phyloP scores from a whole-genome alignment of 306 rosid genomes.

The Malus fusca region DNA sequence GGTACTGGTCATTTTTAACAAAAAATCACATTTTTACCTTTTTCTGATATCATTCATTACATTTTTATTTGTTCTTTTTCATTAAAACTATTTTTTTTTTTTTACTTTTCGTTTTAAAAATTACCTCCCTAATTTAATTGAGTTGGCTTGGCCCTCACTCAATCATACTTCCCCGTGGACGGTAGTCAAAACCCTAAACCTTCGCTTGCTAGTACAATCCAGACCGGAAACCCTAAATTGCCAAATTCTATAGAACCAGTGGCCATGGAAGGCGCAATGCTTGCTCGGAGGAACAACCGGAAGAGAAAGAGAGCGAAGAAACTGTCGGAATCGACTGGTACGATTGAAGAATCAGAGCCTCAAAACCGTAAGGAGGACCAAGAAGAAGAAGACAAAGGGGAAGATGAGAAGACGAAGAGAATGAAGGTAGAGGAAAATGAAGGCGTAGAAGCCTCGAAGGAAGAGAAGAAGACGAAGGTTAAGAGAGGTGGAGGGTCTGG shows the following conservation, averaged over 20 bases:
- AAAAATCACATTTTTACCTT: no score
- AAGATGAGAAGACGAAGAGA: conserved; percentile 12
- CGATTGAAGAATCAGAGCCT: conserved; percentile 5
- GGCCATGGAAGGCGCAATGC: conserved; percentile 29
- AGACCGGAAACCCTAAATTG: not conserved
- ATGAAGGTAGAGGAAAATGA: not conserved
- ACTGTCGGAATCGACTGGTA: not conserved
- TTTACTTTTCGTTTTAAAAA: no score
- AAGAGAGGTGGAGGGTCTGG: conserved; percentile 32
- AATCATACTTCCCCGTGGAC: no score
- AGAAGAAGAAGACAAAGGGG: not conserved
- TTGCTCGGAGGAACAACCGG: conserved; percentile 34
- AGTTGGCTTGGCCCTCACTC: no score
- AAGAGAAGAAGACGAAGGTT: conserved; percentile 13
- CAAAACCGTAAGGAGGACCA: not conserved
- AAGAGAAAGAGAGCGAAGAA: conserved; percentile 51
- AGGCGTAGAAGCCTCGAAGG: not conserved
- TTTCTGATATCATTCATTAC: rapidly evolving
- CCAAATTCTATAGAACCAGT: not conserved
- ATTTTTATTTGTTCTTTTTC: no score
- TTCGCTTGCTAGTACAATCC: no score
- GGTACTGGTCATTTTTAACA: no score
- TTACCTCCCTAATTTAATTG: no score
- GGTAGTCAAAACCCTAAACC: no score
- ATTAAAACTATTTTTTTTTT: no score